Conservation (phyloP, 306 rosid species). For the Arachis hypogaea region DNA sequence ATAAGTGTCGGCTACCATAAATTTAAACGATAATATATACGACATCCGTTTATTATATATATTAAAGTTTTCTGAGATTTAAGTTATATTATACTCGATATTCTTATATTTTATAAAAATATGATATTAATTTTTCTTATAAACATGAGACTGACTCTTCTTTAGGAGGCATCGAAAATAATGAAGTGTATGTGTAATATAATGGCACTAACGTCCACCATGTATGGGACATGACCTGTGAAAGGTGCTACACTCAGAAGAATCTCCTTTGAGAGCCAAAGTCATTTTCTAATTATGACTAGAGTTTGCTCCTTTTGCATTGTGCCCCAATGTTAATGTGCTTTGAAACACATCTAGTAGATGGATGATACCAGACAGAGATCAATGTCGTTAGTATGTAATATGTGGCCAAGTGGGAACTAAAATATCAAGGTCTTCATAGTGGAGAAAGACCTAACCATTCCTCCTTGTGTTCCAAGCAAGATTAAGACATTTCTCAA, state of each 20-base stretch:
- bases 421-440: constrained; percentile 32
- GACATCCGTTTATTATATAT: too few species aligned
- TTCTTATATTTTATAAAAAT: too few species aligned
- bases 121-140: too few species aligned
- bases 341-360: constrained; percentile 25
- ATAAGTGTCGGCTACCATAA: neutral
- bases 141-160: too few species aligned
- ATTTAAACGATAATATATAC: neutral
- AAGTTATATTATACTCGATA: too few species aligned
- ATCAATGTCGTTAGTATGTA: constrained; percentile 44
- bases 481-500: constrained; percentile 25
- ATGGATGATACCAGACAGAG: constrained; percentile 36
- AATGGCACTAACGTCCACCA: constrained; percentile 23
- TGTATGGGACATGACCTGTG: neutral
- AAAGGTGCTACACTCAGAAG: neutral
- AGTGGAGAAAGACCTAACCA: constrained; percentile 64
- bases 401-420: constrained; percentile 34
- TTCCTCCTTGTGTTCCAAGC: constrained; percentile 40
- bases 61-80: too few species aligned
- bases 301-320: constrained; percentile 38
- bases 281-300: constrained; percentile 40
- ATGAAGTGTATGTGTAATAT: too few species aligned
- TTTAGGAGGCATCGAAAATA: too few species aligned
- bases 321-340: constrained; percentile 33
- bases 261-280: constrained; percentile 10